phyloP scores from a whole-genome alignment of 2,329 filamentous ascomycete species.

The Aspergillus sp. region DNA sequence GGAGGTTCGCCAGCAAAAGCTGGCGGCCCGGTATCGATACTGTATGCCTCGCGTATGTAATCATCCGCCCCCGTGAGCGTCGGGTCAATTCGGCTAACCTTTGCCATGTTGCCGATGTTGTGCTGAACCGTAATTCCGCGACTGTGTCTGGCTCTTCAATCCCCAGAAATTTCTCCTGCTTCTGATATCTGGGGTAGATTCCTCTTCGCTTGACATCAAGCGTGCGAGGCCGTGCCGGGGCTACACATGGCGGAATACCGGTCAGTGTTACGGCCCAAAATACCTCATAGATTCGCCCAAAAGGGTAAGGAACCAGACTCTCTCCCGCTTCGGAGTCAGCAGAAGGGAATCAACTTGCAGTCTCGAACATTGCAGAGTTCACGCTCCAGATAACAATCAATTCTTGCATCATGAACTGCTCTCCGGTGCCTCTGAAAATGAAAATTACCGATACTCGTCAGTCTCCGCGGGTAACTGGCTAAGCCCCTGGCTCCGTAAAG shows the following conservation, averaged over 20 bases:
- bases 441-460: not conserved
- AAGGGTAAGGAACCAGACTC: constrained; percentile 2
- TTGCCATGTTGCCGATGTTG: constrained; percentile 13
- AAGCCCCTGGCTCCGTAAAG: not conserved
- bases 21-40: constrained; percentile 27
- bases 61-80: constrained; percentile 19
- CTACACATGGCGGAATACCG: not conserved
- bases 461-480: not conserved
- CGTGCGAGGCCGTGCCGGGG: not conserved
- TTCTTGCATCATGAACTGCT: not conserved
- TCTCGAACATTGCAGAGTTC: not conserved
- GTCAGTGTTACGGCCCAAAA: constrained; percentile 6
- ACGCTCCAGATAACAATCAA: not conserved
- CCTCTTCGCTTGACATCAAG: not conserved
- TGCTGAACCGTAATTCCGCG: not conserved
- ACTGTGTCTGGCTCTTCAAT: not conserved
- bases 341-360: not conserved
- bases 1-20: constrained; percentile 26
- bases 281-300: constrained; percentile 1
- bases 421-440: not conserved
- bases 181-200: not conserved
- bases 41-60: constrained; percentile 24
- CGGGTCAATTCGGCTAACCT: constrained; percentile 22
- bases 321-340: not conserved
- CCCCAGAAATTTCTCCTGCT: not conserved